phyloP scores from a whole-genome alignment of 805 yeast species.

The Suhomyces tanzawaensis region DNA sequence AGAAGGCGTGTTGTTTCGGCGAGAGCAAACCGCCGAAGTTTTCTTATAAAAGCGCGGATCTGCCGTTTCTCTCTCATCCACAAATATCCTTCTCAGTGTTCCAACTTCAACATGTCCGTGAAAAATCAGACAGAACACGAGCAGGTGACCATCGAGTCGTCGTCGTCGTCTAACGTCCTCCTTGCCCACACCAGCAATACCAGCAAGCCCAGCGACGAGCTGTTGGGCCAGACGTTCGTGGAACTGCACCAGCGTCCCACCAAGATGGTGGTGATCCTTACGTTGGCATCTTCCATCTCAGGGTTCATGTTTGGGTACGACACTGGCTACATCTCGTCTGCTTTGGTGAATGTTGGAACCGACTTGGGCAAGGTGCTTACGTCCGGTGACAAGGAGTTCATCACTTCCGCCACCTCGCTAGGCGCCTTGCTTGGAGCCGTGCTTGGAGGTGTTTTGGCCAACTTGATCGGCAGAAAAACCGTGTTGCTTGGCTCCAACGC shows the following conservation, averaged over 20 bases:
- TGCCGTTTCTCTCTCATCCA: no score
- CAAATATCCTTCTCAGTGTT: no score
- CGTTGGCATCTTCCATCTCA: constrained; percentile 80
- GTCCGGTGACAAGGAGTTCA: constrained; percentile 80
- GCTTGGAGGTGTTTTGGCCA: constrained; percentile 80
- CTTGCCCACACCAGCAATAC: background rate
- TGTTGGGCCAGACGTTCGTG: background rate
- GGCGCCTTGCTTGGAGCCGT: constrained; percentile 86
- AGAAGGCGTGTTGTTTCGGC: no score
- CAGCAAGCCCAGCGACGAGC: background rate
- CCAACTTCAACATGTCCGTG: constrained; percentile 1
- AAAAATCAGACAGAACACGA: background rate
- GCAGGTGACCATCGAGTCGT: constrained; percentile 3
- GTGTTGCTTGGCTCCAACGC: constrained; percentile 80
- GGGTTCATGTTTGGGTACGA: constrained; percentile 98
- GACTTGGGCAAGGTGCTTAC: constrained; percentile 61
- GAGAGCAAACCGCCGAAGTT: no score
- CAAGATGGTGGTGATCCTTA: constrained; percentile 60
- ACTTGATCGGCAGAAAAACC: constrained; percentile 78
- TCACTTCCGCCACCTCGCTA: constrained; percentile 91
- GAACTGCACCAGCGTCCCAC: constrained; percentile 39
- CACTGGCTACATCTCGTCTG: constrained; percentile 94
- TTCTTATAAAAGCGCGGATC: no score
- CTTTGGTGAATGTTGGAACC: constrained; percentile 79
- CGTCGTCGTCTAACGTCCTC: constrained; percentile 3